phyloP scores from a whole-genome alignment of 768 basidiomycete species.

The Dentipellis sp. region DNA sequence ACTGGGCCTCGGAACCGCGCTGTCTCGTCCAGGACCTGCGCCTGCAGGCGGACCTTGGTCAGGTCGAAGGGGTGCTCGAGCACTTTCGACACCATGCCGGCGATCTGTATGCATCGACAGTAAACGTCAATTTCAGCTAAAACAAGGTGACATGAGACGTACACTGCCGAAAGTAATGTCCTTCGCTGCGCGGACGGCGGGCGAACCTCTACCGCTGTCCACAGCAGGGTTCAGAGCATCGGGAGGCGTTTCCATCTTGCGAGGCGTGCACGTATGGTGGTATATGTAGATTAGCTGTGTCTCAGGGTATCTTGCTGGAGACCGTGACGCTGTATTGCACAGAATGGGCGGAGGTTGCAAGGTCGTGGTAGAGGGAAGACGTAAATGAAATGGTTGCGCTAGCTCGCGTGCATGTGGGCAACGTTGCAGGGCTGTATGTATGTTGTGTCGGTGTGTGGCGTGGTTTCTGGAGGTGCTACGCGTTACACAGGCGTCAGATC shows the following conservation, averaged over 20 bases:
- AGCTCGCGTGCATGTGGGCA: too few species aligned
- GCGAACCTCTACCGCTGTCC: slow-evolving; percentile 5
- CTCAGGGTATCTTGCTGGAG: neutral
- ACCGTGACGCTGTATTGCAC: neutral
- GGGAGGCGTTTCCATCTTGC: slow-evolving; percentile 16
- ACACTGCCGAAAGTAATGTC: slow-evolving; percentile 22
- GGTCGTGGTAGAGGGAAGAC: too few species aligned
- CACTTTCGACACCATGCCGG: slow-evolving; percentile 82
- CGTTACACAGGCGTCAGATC: too few species aligned
- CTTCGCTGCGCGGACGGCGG: slow-evolving; percentile 18
- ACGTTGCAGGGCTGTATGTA: too few species aligned
- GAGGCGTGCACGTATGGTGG: neutral
- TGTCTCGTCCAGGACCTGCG: slow-evolving; percentile 70
- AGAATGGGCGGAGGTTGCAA: neutral
- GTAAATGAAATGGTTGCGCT: too few species aligned
- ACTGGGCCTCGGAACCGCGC: slow-evolving; percentile 76
- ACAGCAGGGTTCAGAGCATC: slow-evolving; percentile 9
- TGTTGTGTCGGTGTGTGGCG: too few species aligned
- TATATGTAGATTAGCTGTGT: neutral
- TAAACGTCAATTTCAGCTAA: neutral
- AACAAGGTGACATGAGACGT: neutral
- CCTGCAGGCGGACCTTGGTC: slow-evolving; percentile 89
- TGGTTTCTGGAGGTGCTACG: too few species aligned
- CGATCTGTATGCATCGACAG: slow-evolving; percentile 38
- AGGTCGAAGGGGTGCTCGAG: slow-evolving; percentile 96